A percentile compares a stretch with the other conserved stretches of the same genome.
These are phyloP conservation scores for Hydnum rufescens DNA, from an alignment of 768 basidiomycete species.

Conservation along the genomic window DNA sequence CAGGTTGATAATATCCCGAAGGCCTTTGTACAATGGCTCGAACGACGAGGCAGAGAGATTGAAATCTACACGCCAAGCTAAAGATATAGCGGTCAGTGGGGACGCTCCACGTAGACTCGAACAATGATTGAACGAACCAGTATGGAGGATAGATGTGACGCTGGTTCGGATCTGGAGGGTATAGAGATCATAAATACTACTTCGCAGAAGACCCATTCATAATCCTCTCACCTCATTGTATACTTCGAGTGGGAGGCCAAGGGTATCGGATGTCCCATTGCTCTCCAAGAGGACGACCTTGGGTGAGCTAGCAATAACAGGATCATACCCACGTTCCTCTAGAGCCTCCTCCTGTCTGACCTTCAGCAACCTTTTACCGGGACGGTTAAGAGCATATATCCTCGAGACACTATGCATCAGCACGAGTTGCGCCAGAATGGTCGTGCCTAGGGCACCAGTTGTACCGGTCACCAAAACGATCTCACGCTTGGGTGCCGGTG, in stretches of 20 bases:
- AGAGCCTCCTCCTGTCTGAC: constrained; percentile 3
- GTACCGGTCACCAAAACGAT: constrained; percentile 6
- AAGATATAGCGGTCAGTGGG: not conserved
- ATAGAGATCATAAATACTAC: not conserved
- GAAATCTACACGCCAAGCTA: constrained; percentile 12
- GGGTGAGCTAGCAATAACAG: constrained; percentile 1
- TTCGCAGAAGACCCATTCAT: not conserved
- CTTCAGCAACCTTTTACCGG: not conserved
- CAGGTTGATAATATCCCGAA: constrained; percentile 9
- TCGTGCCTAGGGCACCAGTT: constrained; percentile 7
- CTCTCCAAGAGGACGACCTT: constrained; percentile 9
- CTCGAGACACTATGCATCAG: not conserved
- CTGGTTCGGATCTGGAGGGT: constrained; percentile 2
- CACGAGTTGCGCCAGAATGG: constrained; percentile 5
- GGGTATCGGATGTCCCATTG: not conserved
- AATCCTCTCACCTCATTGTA: constrained; percentile 1
- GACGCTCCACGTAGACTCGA: not conserved
- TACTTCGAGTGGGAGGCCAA: not conserved
- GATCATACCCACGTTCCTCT: constrained; percentile 1
- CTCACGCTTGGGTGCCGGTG: constrained; percentile 1
- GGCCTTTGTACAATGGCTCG: constrained; percentile 5
- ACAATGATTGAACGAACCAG: not conserved
- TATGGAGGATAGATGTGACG: constrained; percentile 5
- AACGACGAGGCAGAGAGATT: constrained; percentile 8
- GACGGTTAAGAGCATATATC: constrained; percentile 8